Evolutionary conservation across 345 rosid genomes (phyloP).

Genomic region (Orychophragmus violaceus): DNA sequence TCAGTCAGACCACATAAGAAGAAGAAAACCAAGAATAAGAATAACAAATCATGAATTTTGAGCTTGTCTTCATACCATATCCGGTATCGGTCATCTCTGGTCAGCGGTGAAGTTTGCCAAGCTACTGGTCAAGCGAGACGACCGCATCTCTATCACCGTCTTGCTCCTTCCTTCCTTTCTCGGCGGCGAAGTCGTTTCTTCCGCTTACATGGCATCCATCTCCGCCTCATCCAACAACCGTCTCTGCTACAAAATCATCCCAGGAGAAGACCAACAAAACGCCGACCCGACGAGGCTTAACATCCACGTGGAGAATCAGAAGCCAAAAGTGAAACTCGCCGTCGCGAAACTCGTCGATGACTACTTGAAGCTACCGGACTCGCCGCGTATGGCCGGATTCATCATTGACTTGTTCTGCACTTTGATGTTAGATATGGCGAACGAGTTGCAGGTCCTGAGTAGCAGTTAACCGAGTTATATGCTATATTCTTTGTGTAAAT

Average conservation of each 20-base stretch:
- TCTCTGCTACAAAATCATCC: conserved; percentile 16
- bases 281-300: not conserved
- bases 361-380: not conserved
- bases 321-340: not conserved
- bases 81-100: conserved; percentile 38
- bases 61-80: conserved; percentile 42
- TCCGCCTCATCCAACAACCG: not conserved
- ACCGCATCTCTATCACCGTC: conserved; percentile 29
- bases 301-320: not conserved
- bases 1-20: not conserved
- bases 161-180: conserved; percentile 23
- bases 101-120: conserved; percentile 35
- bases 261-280: not conserved
- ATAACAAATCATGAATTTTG: conserved; percentile 18
- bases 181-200: not conserved
- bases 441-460: conserved; percentile 38
- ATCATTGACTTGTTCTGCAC: conserved; percentile 50
- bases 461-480: too few relatives aligned
- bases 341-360: conserved; percentile 4
- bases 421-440: conserved; percentile 38
- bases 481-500: too few relatives aligned
- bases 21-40: not conserved
- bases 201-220: not conserved
- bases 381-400: conserved; percentile 36
- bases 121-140: conserved; percentile 28